Conservation (phyloP, 768 basidiomycete genomes). For the Tricholoma terreum region DNA sequence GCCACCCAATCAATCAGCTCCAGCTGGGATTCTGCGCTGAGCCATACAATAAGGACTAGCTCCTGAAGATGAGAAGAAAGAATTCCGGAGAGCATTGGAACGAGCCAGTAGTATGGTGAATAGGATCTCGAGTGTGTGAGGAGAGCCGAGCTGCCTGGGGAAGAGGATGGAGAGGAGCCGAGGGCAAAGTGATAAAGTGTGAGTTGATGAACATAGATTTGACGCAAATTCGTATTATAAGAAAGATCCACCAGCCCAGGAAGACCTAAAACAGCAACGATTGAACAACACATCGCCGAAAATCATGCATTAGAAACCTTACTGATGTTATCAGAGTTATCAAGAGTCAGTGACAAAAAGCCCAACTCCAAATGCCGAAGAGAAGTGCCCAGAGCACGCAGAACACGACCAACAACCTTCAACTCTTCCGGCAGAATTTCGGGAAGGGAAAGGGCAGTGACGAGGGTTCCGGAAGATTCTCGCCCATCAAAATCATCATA, state of each 20-base stretch:
- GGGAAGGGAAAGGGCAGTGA: conserved; percentile 22
- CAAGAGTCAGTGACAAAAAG: conserved; percentile 19
- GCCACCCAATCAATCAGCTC: conserved; percentile 29
- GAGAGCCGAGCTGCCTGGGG: background rate
- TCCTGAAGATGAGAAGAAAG: conserved; percentile 17
- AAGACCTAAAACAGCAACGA: conserved; percentile 13
- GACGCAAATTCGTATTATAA: conserved; percentile 22
- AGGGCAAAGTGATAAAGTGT: conserved; percentile 32
- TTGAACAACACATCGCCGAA: background rate
- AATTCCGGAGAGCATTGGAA: conserved; percentile 23
- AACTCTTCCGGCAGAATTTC: conserved; percentile 29
- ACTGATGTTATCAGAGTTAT: conserved; percentile 8
- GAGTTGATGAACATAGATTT: conserved; percentile 27
- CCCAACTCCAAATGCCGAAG: conserved; percentile 31
- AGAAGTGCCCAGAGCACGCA: conserved; percentile 22
- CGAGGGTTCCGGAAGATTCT: conserved; percentile 13
- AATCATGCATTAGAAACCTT: background rate
- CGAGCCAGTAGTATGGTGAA: conserved; percentile 27
- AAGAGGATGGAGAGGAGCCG: background rate
- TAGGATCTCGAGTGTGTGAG: background rate
- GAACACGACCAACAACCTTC: conserved; percentile 16
- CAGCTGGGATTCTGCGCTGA: conserved; percentile 31
- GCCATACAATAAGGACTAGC: conserved; percentile 29
- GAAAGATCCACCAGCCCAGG: conserved; percentile 22
- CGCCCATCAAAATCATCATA: conserved; percentile 10